A percentile compares a stretch with the other conserved stretches of the same genome.
These are phyloP conservation scores for Graphilbum fragrans DNA, from an alignment of 2,329 filamentous ascomycete species.

Conservation along the genomic window DNA sequence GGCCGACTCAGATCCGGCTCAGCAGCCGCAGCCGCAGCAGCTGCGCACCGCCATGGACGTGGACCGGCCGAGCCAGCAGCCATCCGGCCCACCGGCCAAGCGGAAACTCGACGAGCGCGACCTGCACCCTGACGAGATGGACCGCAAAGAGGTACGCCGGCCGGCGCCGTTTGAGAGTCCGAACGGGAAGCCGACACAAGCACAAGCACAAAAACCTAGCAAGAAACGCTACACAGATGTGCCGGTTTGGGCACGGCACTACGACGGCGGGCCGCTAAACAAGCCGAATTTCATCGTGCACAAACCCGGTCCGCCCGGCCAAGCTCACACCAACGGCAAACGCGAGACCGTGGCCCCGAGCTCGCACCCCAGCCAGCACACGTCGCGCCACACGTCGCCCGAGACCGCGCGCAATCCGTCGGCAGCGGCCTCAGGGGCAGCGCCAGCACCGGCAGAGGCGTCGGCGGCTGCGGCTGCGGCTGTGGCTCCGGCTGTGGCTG, in stretches of 20 bases:
- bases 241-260: conserved; percentile 37
- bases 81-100: conserved; percentile 26
- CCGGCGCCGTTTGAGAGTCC: conserved; percentile 33
- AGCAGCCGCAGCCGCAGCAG: neutral
- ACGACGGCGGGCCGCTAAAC: conserved; percentile 22
- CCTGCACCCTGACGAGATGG: conserved; percentile 37
- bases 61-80: neutral
- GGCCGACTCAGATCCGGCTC: conserved; percentile 12
- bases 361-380: conserved; percentile 28
- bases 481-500: conserved; percentile 12
- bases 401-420: conserved; percentile 11
- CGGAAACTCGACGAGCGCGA: conserved; percentile 36
- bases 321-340: conserved; percentile 22
- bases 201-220: conserved; percentile 17
- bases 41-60: neutral
- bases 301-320: conserved; percentile 20
- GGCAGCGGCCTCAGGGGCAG: conserved; percentile 7
- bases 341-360: conserved; percentile 15
- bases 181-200: conserved; percentile 23
- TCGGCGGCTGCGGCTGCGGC: conserved; percentile 12
- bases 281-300: conserved; percentile 34
- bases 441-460: conserved; percentile 9
- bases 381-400: conserved; percentile 32
- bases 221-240: conserved; percentile 24
- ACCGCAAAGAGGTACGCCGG: conserved; percentile 30